Evolutionary conservation across 2,329 filamentous ascomycete genomes (phyloP), one percentile per base, ranked within the genome.

Genomic region (Daldinia eschscholtzii): DNA sequence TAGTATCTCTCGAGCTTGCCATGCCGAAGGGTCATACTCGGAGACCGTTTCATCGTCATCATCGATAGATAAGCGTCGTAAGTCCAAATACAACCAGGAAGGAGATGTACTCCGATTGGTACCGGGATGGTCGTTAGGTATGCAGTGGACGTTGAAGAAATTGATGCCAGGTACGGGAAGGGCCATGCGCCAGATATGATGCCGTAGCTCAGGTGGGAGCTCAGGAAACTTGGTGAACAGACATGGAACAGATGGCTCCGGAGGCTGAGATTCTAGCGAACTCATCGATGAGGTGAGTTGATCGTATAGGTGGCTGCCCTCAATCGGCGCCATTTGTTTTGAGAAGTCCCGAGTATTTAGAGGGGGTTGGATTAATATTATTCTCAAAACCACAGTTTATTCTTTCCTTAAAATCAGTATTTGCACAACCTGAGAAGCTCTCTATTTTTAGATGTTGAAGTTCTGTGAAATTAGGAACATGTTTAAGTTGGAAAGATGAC

Each of bases 91-190:
- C 2, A 72, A 53, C 70, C 70, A 76, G 1, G 73, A 69, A 4
- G 77, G 77, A 2, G 77, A 79, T 0, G 62, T 73, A 70, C 75
- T 77, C 4, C 74, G 70, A 67, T 76, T 77, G 18, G 72, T 70
- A 15, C 70, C 71, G 1, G 23, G 37, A 44, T 79, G 76, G 53
- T 78, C 76, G 61, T 76, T 75, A n/a, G 78, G 78, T 65, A 78
- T 75, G 61, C 62, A 70, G 67, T 79, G 78, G 1, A 79, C 68
- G 69, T 79, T 79, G 74, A 79, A 79, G 71, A 79, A 78, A 70
- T 79, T 79, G 60, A 79, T 75, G 28, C 76, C 76, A 1, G 76
- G 73, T 1, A 61, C 58, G 0, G 76, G 74, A 3, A 78, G 52
- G 12, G 76, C 76, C 18, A 68, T 50, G 0, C 57, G 71, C 72